Evolutionary conservation across 805 yeast species (phyloP).

Genomic region (Hanseniaspora pseudoguilliermondii): DNA sequence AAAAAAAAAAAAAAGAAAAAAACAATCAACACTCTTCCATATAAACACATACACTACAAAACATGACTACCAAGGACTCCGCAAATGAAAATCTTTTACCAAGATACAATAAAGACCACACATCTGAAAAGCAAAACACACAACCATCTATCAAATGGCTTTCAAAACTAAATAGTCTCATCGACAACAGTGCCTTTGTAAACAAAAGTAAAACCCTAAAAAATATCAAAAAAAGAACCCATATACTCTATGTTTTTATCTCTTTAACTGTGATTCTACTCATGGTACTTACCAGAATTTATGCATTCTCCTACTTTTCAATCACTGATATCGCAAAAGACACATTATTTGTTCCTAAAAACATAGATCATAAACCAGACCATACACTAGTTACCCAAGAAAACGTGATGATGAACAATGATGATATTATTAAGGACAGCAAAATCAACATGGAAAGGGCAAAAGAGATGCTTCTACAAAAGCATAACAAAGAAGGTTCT

Average conservation of each 20-base stretch:
- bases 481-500: background rate
- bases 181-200: background rate
- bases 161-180: background rate
- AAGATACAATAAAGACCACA: background rate
- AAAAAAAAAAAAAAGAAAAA: too few relatives aligned
- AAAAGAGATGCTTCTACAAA: background rate
- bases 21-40: background rate
- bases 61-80: background rate
- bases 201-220: background rate
- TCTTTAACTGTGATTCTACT: background rate
- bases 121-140: background rate
- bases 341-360: background rate
- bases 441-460: slow-evolving; percentile 11
- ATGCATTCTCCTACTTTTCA: background rate
- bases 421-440: slow-evolving; percentile 6
- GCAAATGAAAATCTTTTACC: slow-evolving; percentile 4
- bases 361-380: background rate
- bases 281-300: background rate
- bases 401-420: background rate
- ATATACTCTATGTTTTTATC: background rate
- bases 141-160: background rate
- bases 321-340: background rate
- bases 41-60: background rate
- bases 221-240: background rate
- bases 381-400: slow-evolving; percentile 2